Conservation (phyloP, 2,329 filamentous ascomycete genomes). For the Ampelomyces quisqualis region DNA sequence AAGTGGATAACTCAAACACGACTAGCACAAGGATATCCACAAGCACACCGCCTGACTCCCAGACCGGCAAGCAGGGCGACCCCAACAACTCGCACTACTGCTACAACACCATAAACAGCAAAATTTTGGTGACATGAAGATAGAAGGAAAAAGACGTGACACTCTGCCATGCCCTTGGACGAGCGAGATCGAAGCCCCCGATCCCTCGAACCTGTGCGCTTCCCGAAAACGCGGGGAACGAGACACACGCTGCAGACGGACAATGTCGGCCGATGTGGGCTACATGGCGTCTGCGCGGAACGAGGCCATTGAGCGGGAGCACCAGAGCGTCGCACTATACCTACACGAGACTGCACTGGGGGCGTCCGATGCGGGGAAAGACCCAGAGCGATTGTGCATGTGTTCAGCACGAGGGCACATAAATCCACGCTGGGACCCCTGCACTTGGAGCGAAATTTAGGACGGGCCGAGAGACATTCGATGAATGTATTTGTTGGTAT, state of each 20-base stretch:
- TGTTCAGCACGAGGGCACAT: no score
- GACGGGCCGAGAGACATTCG: no score
- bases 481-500: no score
- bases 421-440: no score
- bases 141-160: not conserved
- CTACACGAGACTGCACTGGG: not conserved
- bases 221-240: constrained; percentile 1
- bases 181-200: constrained; percentile 1
- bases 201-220: not conserved
- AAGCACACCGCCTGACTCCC: not conserved
- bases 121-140: no score
- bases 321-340: not conserved
- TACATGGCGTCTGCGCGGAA: not conserved
- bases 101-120: no score
- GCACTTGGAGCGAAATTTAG: no score
- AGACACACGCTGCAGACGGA: not conserved
- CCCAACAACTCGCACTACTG: no score
- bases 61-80: not conserved
- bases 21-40: not conserved
- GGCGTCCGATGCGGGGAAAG: not conserved
- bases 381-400: not conserved
- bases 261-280: not conserved
- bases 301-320: not conserved
- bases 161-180: not conserved
- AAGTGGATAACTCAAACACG: not conserved